Percentiles rank a stretch among this genome's conserved stretches.
phyloP scores from a whole-genome alignment of 371 early-diverging fungal genomes.

The Mortierella sp. region DNA sequence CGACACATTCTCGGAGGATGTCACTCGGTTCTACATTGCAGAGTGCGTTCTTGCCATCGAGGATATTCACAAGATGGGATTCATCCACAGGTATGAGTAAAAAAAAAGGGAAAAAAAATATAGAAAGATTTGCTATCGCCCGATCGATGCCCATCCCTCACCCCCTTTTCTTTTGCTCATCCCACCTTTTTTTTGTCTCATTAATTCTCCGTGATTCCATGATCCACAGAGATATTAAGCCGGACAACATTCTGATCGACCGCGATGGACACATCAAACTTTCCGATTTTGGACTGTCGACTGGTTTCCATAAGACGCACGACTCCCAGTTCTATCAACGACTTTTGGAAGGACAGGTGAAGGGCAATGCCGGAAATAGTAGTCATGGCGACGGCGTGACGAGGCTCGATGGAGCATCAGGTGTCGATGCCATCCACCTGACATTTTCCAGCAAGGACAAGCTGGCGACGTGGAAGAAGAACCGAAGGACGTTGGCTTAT shows the following conservation, averaged over 20 bases:
- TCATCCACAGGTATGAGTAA: constrained; percentile 94
- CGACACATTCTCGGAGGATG: constrained; percentile 95
- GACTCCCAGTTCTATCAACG: constrained; percentile 94
- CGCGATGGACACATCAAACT: constrained; percentile 91
- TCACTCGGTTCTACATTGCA: constrained; percentile 98
- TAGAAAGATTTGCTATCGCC: too few species aligned
- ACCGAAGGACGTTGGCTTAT: constrained; percentile 89
- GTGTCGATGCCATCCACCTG: constrained; percentile 83
- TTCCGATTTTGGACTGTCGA: constrained; percentile 98
- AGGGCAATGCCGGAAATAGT: constrained; percentile 53
- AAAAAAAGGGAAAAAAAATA: too few species aligned
- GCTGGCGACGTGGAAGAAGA: constrained; percentile 97
- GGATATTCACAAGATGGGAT: constrained; percentile 95
- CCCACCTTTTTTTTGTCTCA: neutral
- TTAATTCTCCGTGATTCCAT: neutral
- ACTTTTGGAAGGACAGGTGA: constrained; percentile 66
- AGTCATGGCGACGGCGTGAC: constrained; percentile 48
- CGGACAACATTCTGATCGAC: constrained; percentile 89
- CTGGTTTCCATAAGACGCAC: constrained; percentile 98
- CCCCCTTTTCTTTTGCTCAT: too few species aligned
- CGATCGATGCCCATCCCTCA: too few species aligned
- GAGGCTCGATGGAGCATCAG: constrained; percentile 33
- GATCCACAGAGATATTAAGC: constrained; percentile 83
- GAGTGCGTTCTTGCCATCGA: constrained; percentile 97
- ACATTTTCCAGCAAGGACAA: constrained; percentile 84